Base-by-base conservation (phyloP, 179 eudicot genomes). In the Monotropa hypopitys region DNA sequence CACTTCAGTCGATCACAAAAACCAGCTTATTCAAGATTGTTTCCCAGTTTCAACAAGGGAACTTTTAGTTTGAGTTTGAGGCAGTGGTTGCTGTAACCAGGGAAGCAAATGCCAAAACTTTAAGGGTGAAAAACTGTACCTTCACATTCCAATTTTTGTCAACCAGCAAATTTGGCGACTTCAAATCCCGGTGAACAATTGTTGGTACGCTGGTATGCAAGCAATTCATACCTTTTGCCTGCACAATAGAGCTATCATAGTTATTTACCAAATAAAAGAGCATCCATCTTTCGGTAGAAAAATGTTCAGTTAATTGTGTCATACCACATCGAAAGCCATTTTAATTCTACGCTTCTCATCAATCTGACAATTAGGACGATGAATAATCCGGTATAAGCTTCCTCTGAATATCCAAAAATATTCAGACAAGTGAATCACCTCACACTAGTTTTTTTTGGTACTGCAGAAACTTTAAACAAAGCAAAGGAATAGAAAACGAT, bases 251-350 rank as follows among this genome's bases (percentile, higher is more conserved):
- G 76, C 62, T 73, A 35, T 70, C 63, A 49, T 72, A 61, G 57
- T 21, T 12, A 35, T 10, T 1, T 53, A 33, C 62, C 30, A 42
- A 28, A 11, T 53, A 43, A 45, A 40, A 73, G 28, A 53, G 10
- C 45, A 20, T 32, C 30, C 7, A 32, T 30, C 42, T 13, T 10
- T 18, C 30, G 5, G 10, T n/a, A 18, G 38, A 20, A 67, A 35
- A 28, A 62, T 11, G 45, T 33, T 26, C 62, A 35, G 12, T 50
- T 33, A 5, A 65, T 30, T 51, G 43, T 43, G 62, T 42, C 85
- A 77, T 85, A 96, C 99, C 98, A 96, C 99, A 86, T 96, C 99
- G 75, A 96, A 93, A 51, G 99, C 99, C 99, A 96, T 96, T 87
- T 85, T 93, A 72, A 96, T 87, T 85, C 99, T 84, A 57, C 91